Conservation (phyloP, 768 basidiomycete genomes). For the Sarcomyxa edulis region DNA sequence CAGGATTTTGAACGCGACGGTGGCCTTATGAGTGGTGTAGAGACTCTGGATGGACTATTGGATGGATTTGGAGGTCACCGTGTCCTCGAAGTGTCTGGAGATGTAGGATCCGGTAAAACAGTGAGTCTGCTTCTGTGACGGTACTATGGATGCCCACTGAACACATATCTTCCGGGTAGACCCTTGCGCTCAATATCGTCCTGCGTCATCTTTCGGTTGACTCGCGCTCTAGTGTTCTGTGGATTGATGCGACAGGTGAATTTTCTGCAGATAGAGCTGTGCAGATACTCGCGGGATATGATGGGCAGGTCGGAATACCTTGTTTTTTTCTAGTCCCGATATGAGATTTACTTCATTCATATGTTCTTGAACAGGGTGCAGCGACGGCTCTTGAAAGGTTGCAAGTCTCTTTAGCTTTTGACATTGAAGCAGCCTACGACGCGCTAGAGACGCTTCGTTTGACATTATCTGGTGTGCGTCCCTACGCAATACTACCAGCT, state of each 20-base stretch:
- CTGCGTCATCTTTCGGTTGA: slow-evolving; percentile 43
- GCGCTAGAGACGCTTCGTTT: slow-evolving; percentile 40
- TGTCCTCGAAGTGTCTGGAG: slow-evolving; percentile 68
- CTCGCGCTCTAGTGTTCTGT: slow-evolving; percentile 38
- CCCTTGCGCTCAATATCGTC: slow-evolving; percentile 53
- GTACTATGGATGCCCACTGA: slow-evolving; percentile 1
- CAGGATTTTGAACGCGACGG: slow-evolving; percentile 12
- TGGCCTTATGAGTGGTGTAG: slow-evolving; percentile 32
- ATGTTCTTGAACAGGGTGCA: slow-evolving; percentile 14
- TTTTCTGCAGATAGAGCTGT: slow-evolving; percentile 50
- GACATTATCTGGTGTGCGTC: slow-evolving; percentile 22
- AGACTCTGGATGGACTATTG: slow-evolving; percentile 48
- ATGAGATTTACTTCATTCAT: slow-evolving; percentile 5
- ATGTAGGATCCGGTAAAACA: slow-evolving; percentile 61
- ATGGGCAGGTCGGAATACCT: slow-evolving; percentile 17
- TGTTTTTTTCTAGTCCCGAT: slow-evolving; percentile 1
- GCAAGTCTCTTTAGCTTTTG: slow-evolving; percentile 52
- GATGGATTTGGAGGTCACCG: slow-evolving; percentile 42
- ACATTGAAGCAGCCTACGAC: slow-evolving; percentile 47
- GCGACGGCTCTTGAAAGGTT: slow-evolving; percentile 45
- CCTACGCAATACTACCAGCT: too few species aligned
- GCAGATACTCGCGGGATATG: slow-evolving; percentile 26
- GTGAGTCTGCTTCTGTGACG: slow-evolving; percentile 30
- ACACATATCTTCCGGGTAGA: too few species aligned
- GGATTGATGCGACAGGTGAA: slow-evolving; percentile 72